Conservation (phyloP, 345 rosid species). For the Brassica carinata region DNA sequence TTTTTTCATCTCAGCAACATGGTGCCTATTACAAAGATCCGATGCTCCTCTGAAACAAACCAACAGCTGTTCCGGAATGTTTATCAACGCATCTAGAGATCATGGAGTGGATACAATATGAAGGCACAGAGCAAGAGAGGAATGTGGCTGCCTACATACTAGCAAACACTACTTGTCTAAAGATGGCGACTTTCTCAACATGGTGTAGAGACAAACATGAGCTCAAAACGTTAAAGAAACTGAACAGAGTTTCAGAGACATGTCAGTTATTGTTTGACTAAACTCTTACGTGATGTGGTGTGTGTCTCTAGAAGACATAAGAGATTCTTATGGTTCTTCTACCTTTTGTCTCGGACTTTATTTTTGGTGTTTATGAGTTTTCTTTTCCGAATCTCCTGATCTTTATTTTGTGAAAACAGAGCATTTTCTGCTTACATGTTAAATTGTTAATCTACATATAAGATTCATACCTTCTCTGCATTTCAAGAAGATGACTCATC, state of each 20-base stretch:
- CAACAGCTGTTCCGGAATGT: conserved; percentile 4
- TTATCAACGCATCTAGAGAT: not conserved
- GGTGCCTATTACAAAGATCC: not conserved
- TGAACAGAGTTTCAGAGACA: conserved; percentile 7
- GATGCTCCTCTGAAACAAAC: not conserved
- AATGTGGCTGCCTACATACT: conserved; percentile 13
- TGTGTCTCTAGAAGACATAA: not conserved
- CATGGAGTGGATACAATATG: conserved; percentile 27
- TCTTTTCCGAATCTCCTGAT: not conserved
- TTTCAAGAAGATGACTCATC: conserved; percentile 2
- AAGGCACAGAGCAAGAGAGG: conserved; percentile 17
- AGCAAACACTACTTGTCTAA: conserved; percentile 25
- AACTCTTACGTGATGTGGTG: conserved; percentile 1
- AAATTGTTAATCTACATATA: not conserved
- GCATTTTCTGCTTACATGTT: not conserved
- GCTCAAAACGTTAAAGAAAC: not conserved
- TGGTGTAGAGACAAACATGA: not conserved
- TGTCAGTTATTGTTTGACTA: not conserved
- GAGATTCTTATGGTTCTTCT: not conserved
- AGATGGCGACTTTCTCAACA: conserved; percentile 16
- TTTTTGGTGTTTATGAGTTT: not conserved
- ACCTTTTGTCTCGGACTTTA: not conserved
- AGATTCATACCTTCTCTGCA: not conserved
- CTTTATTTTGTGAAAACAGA: not conserved
- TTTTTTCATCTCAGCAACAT: conserved; percentile 11